Percentiles rank a stretch among this genome's conserved stretches.
Conservation (phyloP, 2,329 filamentous ascomycete genomes). For the Pseudogymnoascus sp. region DNA sequence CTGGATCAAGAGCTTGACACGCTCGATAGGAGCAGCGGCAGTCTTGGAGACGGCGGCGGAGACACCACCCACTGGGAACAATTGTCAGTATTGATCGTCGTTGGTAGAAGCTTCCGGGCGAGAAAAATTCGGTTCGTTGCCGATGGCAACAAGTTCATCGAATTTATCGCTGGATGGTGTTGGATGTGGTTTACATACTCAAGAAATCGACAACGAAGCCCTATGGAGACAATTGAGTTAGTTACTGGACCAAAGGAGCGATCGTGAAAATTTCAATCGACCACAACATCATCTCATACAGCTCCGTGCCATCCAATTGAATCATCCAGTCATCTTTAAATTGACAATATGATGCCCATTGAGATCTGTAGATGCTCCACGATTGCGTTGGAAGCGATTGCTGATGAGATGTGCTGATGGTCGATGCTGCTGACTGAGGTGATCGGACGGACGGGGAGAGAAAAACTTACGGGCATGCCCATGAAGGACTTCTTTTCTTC, state of each 20-base stretch:
- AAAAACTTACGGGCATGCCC: conserved; percentile 57
- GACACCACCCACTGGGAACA: conserved; percentile 88
- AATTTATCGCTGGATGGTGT: neutral
- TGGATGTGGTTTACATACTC: conserved; percentile 61
- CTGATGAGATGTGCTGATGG: conserved; percentile 7
- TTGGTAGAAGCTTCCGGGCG: neutral
- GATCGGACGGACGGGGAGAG: conserved; percentile 8
- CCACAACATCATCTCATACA: conserved; percentile 6
- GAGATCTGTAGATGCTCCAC: conserved; percentile 18
- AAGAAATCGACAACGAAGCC: conserved; percentile 97
- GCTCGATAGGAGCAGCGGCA: conserved; percentile 98
- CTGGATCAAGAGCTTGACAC: conserved; percentile 99
- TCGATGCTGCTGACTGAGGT: neutral
- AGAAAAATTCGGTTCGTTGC: conserved; percentile 4
- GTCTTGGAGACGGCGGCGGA: conserved; percentile 99
- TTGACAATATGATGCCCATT: conserved; percentile 17
- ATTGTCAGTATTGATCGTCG: conserved; percentile 19
- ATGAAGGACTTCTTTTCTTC: conserved; percentile 47
- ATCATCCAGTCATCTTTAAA: neutral
- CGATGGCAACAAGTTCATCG: neutral
- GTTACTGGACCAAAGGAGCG: conserved; percentile 13
- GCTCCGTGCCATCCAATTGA: conserved; percentile 14
- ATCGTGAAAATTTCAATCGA: conserved; percentile 17
- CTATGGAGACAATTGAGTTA: conserved; percentile 32
- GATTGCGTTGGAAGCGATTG: conserved; percentile 18